phyloP scores from a whole-genome alignment of 1,284 basidiomycete genomes.

The Takashimella koratensis region DNA sequence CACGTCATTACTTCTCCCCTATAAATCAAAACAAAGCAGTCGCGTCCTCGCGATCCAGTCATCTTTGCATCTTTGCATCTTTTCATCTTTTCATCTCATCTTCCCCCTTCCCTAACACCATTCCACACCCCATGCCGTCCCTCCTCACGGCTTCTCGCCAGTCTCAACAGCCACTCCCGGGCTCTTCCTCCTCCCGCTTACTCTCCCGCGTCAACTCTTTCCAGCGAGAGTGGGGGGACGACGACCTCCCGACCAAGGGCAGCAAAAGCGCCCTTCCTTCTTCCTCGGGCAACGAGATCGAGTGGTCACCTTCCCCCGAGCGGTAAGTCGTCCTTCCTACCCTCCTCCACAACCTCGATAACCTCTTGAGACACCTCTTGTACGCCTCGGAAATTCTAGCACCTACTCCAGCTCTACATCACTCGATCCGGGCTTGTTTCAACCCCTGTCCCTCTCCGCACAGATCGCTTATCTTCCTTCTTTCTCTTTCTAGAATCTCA shows the following conservation, averaged over 20 bases:
- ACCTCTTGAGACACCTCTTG: no score
- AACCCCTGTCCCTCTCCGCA: no score
- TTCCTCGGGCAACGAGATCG: conserved; percentile 12
- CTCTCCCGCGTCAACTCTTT: conserved; percentile 40
- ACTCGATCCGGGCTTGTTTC: conserved; percentile 1
- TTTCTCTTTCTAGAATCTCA: conserved; percentile 1
- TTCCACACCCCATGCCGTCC: conserved; percentile 16
- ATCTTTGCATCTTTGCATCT: no score
- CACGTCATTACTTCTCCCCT: background rate
- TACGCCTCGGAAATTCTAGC: no score
- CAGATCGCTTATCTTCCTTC: background rate
- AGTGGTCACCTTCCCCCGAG: conserved; percentile 27
- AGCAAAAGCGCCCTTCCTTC: conserved; percentile 5
- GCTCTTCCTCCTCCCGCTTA: background rate
- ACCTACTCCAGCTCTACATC: background rate
- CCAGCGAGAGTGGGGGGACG: conserved; percentile 40
- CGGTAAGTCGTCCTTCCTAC: conserved; percentile 10
- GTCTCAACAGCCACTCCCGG: background rate
- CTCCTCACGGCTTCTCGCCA: conserved; percentile 14
- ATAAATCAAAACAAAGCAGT: background rate
- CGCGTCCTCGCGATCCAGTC: background rate
- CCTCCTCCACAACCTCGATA: no score
- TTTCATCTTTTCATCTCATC: no score
- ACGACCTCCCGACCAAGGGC: conserved; percentile 10
- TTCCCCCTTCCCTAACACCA: background rate